A percentile compares a stretch with the other conserved stretches of the same genome.
Conservation (phyloP, 164 flowering plant species). For the Vitis rotundifolia region DNA sequence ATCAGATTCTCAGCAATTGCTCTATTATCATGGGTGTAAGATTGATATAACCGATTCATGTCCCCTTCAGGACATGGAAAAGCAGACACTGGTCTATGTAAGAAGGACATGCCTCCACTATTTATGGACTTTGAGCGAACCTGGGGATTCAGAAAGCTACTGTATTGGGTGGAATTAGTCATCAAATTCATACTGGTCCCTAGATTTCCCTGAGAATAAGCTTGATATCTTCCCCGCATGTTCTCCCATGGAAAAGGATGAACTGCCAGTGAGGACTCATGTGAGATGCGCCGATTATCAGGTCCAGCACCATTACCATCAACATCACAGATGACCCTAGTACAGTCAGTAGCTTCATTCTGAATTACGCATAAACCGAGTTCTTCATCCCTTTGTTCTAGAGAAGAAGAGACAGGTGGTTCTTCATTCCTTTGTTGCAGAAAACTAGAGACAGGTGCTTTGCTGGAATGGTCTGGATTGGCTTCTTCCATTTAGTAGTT, state of each 20-base stretch:
- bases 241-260: neutral
- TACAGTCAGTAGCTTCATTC: constrained; percentile 3
- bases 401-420: neutral
- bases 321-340: neutral
- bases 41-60: neutral
- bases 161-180: constrained; percentile 1
- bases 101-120: constrained; percentile 1
- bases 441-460: no score
- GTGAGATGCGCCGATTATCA: constrained; percentile 1
- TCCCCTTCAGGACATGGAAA: neutral
- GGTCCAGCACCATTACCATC: constrained; percentile 1
- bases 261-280: neutral
- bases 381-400: neutral
- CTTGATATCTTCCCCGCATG: neutral
- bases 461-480: neutral
- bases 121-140: neutral
- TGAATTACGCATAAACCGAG: neutral
- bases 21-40: neutral
- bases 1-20: neutral
- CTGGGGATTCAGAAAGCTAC: constrained; percentile 3
- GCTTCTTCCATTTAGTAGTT: neutral
- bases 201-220: neutral
- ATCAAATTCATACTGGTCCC: constrained; percentile 1
- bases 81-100: neutral
- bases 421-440: neutral